These are phyloP conservation scores for Cornus suecica DNA, from an alignment of 148 eudicot genomes.

Conservation along the genomic window DNA sequence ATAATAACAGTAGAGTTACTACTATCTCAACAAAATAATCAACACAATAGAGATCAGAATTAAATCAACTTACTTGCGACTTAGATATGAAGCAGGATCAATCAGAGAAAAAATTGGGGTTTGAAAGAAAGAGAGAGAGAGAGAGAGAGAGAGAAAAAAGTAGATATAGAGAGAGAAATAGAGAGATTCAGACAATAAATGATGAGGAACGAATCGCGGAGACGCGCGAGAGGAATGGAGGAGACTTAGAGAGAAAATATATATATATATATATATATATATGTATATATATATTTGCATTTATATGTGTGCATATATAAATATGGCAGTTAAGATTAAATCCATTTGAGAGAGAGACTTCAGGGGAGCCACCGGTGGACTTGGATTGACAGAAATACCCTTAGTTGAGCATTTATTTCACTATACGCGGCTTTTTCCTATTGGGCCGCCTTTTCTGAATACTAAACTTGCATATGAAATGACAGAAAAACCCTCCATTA, in stretches of 20 bases:
- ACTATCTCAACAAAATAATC: neutral
- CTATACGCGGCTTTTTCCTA: neutral
- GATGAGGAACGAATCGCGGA: neutral
- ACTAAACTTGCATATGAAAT: too few species aligned
- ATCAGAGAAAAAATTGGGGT: neutral
- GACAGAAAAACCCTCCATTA: too few species aligned
- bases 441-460: neutral
- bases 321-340: neutral
- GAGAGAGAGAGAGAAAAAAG: neutral
- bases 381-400: neutral
- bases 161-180: neutral
- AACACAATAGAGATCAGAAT: neutral
- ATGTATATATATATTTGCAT: too few species aligned
- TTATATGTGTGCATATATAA: neutral
- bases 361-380: neutral
- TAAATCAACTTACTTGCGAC: slow-evolving; percentile 8
- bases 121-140: neutral
- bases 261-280: neutral
- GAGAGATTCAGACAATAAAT: neutral
- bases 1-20: neutral
- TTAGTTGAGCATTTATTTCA: neutral
- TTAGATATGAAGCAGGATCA: slow-evolving; percentile 1
- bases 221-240: slow-evolving; percentile 9
- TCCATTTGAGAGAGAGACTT: neutral
- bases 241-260: neutral